These are phyloP conservation scores for Rhodotorula taiwanensis DNA, from an alignment of 768 basidiomycete species.

Conservation along the genomic window DNA sequence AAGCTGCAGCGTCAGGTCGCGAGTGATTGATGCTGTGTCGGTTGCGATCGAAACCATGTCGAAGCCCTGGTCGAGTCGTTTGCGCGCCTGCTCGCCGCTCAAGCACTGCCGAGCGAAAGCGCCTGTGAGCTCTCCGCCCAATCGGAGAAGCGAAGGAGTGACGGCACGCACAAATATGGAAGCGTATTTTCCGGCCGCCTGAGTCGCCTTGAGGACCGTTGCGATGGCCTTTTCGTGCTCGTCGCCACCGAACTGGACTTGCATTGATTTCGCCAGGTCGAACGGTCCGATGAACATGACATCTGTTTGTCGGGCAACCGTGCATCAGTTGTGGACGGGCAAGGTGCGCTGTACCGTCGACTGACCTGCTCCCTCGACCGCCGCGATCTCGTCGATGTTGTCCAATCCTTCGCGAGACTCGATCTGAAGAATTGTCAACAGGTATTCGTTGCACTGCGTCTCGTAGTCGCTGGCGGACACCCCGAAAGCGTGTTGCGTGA, in stretches of 20 bases:
- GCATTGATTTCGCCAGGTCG: constrained; percentile 44
- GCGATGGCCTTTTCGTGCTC: constrained; percentile 44
- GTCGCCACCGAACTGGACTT: constrained; percentile 38
- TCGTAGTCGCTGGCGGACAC: constrained; percentile 41
- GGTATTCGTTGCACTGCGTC: constrained; percentile 40
- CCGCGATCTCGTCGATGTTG: constrained; percentile 45
- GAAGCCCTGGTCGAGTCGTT: constrained; percentile 2
- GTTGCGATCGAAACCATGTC: constrained; percentile 1
- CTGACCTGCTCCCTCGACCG: constrained; percentile 41
- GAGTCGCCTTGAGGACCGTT: constrained; percentile 42
- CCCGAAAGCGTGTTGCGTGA: constrained; percentile 43
- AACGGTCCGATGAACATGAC: constrained; percentile 46
- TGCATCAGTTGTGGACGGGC: neutral
- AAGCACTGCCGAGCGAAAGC: neutral
- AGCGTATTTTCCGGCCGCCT: constrained; percentile 43
- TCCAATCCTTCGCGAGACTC: constrained; percentile 42
- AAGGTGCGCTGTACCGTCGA: too few species aligned
- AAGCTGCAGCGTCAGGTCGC: neutral
- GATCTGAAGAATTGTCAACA: constrained; percentile 45
- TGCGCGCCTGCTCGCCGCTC: neutral
- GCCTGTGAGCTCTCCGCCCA: neutral
- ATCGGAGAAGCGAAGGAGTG: neutral
- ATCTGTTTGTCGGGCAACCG: constrained; percentile 21
- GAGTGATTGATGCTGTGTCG: neutral
- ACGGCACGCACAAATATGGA: neutral